Evolutionary conservation across 169 alveolate genomes (phyloP), one percentile per base, ranked within the genome.

Genomic region (Plasmodium vivax): DNA sequence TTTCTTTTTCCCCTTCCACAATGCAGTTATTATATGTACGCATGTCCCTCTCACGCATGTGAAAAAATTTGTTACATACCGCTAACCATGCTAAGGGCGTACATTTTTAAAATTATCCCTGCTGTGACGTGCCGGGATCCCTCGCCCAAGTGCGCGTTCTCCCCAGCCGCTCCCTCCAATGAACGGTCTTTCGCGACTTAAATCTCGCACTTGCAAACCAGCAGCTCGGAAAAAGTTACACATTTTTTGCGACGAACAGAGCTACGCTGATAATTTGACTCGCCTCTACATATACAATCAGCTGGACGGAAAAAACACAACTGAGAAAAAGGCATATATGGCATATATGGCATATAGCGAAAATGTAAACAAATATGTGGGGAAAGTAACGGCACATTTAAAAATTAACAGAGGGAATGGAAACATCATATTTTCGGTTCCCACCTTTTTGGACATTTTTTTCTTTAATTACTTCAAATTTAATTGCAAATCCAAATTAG

Each of bases 381-480:
- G 95, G 0, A 82, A 92, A 83, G 83, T 92, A 32, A 9, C 74
- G 12, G 75, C 75, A 45, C 95, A 92, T 82, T 82, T 92, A 75
- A 92, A 83, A 71, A 41, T 82, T 38, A 92, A 92, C 80, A 82
- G 54, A 82, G 74, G 77, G 23, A 92, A 92, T 92, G 16, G 81
- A 7, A 83, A 83, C 74, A 38, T 92, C 23, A 27, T 92, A 54
- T 92, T 47, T 82, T 92, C 92, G 1, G 56, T 92, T 72, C 92
- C 54, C 74, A 81, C 32, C 3, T 71, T 92, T 92, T 73, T 82
- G 71, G 95, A 92, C 47, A 92, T 92, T 34, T 92, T 32, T 71
- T 82, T 81, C 41, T 92, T 92, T 92, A 92, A 92, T 83, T 92
- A 92, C 41, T 92, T 92, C 71, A 54, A 81, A 71, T 82, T 92